These are phyloP conservation scores for Ustilago bromivora DNA, from an alignment of 1,284 basidiomycete genomes.

Conservation along the genomic window DNA sequence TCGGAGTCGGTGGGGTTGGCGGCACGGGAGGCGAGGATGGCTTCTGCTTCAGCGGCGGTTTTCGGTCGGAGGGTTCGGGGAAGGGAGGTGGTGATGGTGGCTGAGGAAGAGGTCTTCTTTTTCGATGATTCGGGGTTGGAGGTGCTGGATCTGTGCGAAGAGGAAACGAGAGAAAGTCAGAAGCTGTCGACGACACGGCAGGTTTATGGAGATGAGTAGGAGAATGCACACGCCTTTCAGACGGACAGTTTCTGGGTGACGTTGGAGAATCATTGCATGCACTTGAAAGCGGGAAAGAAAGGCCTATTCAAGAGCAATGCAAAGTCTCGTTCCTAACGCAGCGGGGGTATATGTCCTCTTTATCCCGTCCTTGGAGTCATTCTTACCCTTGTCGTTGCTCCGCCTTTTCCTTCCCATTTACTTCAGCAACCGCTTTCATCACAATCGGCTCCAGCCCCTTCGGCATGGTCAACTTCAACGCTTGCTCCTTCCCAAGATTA, in stretches of 20 bases:
- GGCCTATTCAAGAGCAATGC: slow-evolving; percentile 28
- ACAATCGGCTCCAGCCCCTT: slow-evolving; percentile 47
- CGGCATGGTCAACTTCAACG: slow-evolving; percentile 65
- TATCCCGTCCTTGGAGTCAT: background rate
- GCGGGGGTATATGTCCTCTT: background rate
- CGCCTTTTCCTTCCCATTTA: slow-evolving; percentile 20
- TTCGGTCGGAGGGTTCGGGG: slow-evolving; percentile 35
- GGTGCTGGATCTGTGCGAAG: background rate
- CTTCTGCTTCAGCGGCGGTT: slow-evolving; percentile 50
- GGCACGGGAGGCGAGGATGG: slow-evolving; percentile 27
- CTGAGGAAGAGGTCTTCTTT: slow-evolving; percentile 38
- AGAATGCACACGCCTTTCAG: slow-evolving; percentile 1
- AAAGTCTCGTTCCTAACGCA: background rate
- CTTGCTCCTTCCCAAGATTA: slow-evolving; percentile 53
- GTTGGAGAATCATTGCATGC: slow-evolving; percentile 26
- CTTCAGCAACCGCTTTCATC: slow-evolving; percentile 46
- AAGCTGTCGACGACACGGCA: background rate
- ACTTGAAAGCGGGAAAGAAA: slow-evolving; percentile 17
- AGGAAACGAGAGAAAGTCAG: background rate
- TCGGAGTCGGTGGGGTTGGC: background rate
- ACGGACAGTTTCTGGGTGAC: background rate
- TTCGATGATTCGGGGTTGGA: slow-evolving; percentile 1
- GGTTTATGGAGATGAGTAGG: background rate
- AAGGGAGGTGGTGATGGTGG: slow-evolving; percentile 2
- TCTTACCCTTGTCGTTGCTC: slow-evolving; percentile 45